Evolutionary conservation across 2,329 filamentous ascomycete genomes (phyloP), one percentile per base, ranked within the genome.

Genomic region (Diaporthe caulivora): DNA sequence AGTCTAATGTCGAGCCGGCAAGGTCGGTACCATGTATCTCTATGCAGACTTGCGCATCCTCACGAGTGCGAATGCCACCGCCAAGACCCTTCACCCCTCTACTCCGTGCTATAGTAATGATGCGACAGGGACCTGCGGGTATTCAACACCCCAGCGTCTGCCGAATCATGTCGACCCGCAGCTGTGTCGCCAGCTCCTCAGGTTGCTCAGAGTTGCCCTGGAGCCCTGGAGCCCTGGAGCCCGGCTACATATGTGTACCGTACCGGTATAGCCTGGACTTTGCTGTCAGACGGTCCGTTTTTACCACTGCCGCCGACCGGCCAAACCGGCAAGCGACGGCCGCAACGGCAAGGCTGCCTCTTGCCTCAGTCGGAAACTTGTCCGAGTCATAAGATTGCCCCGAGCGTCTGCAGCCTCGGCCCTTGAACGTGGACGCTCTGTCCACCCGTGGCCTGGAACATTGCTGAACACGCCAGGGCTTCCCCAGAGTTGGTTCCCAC

Each of bases 271-370:
- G 37, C 5, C 26, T 58, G 21, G n/a, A 58, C 13, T 53, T 9
- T 31, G 24, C 26, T 51, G 64, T 21, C 10, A 54, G 31, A 53
- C 65, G 64, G 31, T 42, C 64, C 49, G 37, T 37, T 54, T 42
- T 68, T 54, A 49, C 64, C 64, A 54, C 34, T 21, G 49, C 44
- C 40, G 44, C 54, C 47, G 64, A 44, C 71, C 57, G 62, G 40
- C 42, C 49, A 31, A 21, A 72, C 29, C 24, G 34, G 60, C 62
- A 70, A 65, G 44, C 44, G 44, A 34, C 60, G 60, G 44, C 42
- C 60, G 60, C 44, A 4, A 37, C 44, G 44, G 60, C 71, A 70
- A 73, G 72, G 72, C 72, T 73, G 72, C 37, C 72, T 70, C 72
- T 64, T 73, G 67, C 67, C 57, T 53, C 57, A 73, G 44, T 73